A percentile compares a stretch with the other conserved stretches of the same genome.
Conservation (phyloP, 2,329 filamentous ascomycete species). For the Zopfia rhizophila region DNA sequence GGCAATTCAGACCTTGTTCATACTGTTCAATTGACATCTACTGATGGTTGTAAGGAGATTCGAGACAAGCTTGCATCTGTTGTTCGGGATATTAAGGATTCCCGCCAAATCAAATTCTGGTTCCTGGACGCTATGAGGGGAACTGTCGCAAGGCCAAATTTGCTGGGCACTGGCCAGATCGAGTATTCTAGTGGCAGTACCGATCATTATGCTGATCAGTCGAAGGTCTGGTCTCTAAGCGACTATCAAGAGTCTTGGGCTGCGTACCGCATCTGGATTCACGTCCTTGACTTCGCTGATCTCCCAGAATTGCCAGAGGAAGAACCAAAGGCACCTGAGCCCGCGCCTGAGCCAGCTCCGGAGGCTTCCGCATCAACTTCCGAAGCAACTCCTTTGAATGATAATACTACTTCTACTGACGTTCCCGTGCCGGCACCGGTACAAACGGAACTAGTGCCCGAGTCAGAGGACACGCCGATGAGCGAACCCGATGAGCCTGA, state of each 20-base stretch:
- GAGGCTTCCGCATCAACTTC: neutral
- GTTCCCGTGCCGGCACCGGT: constrained; percentile 5
- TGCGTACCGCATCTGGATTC: constrained; percentile 44
- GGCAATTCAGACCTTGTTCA: constrained; percentile 25
- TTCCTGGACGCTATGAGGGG: constrained; percentile 46
- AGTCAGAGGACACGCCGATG: constrained; percentile 50
- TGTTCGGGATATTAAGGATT: constrained; percentile 44
- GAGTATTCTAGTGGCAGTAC: constrained; percentile 44
- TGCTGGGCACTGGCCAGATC: constrained; percentile 44
- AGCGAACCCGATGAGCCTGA: constrained; percentile 47
- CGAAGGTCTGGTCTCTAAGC: constrained; percentile 39
- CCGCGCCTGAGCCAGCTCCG: constrained; percentile 2
- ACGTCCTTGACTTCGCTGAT: constrained; percentile 41
- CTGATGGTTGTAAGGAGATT: constrained; percentile 40
- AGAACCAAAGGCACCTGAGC: constrained; percentile 11
- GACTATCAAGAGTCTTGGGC: constrained; percentile 31
- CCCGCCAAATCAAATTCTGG: constrained; percentile 54
- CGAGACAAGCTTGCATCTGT: constrained; percentile 39
- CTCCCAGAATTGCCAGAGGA: constrained; percentile 42
- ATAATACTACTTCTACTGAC: too few relatives aligned
- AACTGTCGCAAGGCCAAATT: constrained; percentile 38
- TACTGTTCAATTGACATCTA: constrained; percentile 34
- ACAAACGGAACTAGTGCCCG: constrained; percentile 17
- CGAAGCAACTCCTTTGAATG: constrained; percentile 1
- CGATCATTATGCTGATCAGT: constrained; percentile 34